Base-by-base conservation (phyloP, 2,329 filamentous ascomycete species). In the Alternaria infectoria region DNA sequence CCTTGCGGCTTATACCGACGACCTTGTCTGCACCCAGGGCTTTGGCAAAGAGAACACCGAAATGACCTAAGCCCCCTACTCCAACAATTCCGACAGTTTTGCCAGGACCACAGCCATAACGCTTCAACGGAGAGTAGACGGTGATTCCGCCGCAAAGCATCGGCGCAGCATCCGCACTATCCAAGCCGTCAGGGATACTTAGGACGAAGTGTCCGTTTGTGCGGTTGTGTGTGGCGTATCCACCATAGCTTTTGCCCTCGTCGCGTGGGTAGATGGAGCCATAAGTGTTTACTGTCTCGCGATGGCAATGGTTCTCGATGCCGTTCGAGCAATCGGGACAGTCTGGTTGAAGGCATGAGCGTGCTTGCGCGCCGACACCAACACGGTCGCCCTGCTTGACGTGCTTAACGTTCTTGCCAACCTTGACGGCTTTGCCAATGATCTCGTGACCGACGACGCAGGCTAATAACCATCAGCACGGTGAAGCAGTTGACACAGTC, bases 131-230 rank as follows among this genome's bases (percentile, higher is more conserved):
- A 62, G 87, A 90, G 83, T 90, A 96, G 32, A 89, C 87, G 1
- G 93, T 96, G 67, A 96, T 84, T 64, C 93, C 93, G 45, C 91
- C 93, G 79, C 93, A 96, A 68, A 96, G 85, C 90, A 94, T 93
- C 6, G 91, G 91, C 1, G 91, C 92, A 1, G 89, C 91, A 49
- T 89, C 80, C 25, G 78, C 80, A 56, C 77, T 82, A 65, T 82
- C 74, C 46, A 96, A 86, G 45, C 84, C 87, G 15, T 93, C 91
- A n/a, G 93, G 93, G 65, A 96, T 94, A 69, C 89, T 89, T 77
- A 88, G 85, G 11, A 85, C 85, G 75, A 86, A 94, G 82, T 93
- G 90, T 80, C 93, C 90, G 78, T 94, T 91, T 1, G 89, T 88
- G 67, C 91, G 86, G 45, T 92, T 86, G 76, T 92, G 87, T 46